phyloP scores from a whole-genome alignment of 352 stramenopile genomes.

The Elongisporangium undulatum region DNA sequence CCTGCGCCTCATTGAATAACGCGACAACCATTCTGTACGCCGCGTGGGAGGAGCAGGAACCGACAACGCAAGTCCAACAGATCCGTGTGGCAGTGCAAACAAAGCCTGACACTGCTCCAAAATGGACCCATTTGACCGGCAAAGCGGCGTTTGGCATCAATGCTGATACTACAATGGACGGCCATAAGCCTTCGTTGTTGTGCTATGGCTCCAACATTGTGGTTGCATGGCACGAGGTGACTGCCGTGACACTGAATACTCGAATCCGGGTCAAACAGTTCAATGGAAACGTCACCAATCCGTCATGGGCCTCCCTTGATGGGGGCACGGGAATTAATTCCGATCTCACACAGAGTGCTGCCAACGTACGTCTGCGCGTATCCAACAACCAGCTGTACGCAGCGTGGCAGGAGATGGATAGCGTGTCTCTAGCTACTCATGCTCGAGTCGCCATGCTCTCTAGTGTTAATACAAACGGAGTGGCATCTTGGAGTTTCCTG shows the following conservation, averaged over 20 bases:
- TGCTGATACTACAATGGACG: conserved; percentile 19
- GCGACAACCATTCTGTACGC: conserved; percentile 29
- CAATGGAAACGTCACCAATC: conserved; percentile 26
- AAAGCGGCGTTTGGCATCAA: conserved; percentile 41
- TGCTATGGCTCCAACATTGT: conserved; percentile 35
- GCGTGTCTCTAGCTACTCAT: conserved; percentile 19
- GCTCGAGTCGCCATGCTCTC: conserved; percentile 34
- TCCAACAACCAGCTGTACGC: conserved; percentile 24
- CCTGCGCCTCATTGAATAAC: conserved; percentile 23
- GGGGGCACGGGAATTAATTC: conserved; percentile 35
- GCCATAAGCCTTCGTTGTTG: conserved; percentile 24
- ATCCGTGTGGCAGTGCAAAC: conserved; percentile 51
- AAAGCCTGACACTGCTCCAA: conserved; percentile 26
- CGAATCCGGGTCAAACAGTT: conserved; percentile 37
- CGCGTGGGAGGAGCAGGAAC: conserved; percentile 44
- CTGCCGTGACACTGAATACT: not conserved
- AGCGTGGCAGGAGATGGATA: conserved; percentile 48
- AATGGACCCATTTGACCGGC: conserved; percentile 53
- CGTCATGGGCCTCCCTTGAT: conserved; percentile 36
- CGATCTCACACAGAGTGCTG: conserved; percentile 25
- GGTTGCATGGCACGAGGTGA: conserved; percentile 51
- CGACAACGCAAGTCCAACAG: conserved; percentile 18
- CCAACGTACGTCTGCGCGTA: conserved; percentile 34
- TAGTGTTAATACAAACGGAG: not conserved
- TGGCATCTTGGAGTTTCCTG: conserved; percentile 27